Conservation (phyloP, 2,329 filamentous ascomycete species). For the Pseudonectria foliicola region DNA sequence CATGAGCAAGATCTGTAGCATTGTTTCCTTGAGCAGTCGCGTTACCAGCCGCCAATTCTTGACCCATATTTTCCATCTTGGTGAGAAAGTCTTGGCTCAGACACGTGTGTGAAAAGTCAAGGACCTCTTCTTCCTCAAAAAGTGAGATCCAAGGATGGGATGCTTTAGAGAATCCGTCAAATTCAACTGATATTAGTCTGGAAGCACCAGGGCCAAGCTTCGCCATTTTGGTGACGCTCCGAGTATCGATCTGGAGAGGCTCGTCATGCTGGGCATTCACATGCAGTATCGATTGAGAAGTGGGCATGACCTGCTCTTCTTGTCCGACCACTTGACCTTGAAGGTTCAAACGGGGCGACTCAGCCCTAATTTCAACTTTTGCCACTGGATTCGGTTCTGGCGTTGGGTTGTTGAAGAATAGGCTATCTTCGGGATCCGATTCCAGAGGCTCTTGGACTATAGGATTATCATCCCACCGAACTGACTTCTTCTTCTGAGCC, state of each 20-base stretch:
- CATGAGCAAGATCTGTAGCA: conserved; percentile 14
- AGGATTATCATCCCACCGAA: conserved; percentile 20
- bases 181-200: conserved; percentile 8
- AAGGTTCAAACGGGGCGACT: no score
- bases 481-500: conserved; percentile 21
- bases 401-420: conserved; percentile 14
- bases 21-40: conserved; percentile 8
- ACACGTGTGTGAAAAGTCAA: conserved; percentile 31
- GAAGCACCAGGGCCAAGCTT: conserved; percentile 11
- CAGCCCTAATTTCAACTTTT: no score
- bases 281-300: neutral
- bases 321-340: neutral
- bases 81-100: conserved; percentile 23
- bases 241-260: neutral
- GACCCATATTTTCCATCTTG: neutral
- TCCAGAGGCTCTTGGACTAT: conserved; percentile 19
- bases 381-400: neutral
- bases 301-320: neutral
- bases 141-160: conserved; percentile 18
- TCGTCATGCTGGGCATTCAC: neutral
- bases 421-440: conserved; percentile 13
- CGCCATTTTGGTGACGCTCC: conserved; percentile 8
- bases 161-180: conserved; percentile 3
- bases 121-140: conserved; percentile 16
- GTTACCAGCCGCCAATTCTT: no score